Base-by-base conservation (phyloP, 2,329 filamentous ascomycete genomes). In the Lachnellula arida region DNA sequence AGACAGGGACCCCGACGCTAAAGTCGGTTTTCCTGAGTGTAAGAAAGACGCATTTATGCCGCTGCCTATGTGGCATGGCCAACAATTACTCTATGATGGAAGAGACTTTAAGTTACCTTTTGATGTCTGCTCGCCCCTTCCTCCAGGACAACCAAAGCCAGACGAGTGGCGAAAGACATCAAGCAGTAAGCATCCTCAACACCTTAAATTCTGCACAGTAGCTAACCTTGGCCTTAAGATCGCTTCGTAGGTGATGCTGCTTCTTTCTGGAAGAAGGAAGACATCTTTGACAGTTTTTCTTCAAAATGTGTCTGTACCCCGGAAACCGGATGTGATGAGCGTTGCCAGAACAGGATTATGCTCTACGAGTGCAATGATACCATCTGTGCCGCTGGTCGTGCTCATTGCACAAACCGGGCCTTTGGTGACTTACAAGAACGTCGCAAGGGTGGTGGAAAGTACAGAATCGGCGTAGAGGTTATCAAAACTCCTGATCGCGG, bases 311-410 rank as follows among this genome's bases (percentile, higher is more conserved):
- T 91, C 56, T 96, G 91, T 74, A 84, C 76, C 43, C 77, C 81
- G 6, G 88, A 92, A 52, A 84, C 87, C 53, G 91, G 91, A 37
- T 97, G 94, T 67, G 89, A 85, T 60, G 91, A 97, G 60, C 81
- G 88, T 65, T 99, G 94, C 73, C 89, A 96, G 69, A 99, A 99
- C 71, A 81, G 91, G 60, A 91, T 91, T 71, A 97, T 97, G 91
- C 85, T 96, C 54, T 97, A 97, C 71, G 94, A 99, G 74, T 99
- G 94, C 70, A 91, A 97, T 71, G 82, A 87, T 47, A 86, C 81
- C 55, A 99, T 97, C 71, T 99, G 94, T 76, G 88, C 86, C 56
- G 76, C 93, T 15, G 87, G 88, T 42, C 78, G 82, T n/a, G 80
- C 84, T 19, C 69, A 78, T 49, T 99, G 94, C 72, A 84, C 83